Base-by-base conservation (phyloP, 192 early-diverging fungal genomes). In the Pilaira anomala region DNA sequence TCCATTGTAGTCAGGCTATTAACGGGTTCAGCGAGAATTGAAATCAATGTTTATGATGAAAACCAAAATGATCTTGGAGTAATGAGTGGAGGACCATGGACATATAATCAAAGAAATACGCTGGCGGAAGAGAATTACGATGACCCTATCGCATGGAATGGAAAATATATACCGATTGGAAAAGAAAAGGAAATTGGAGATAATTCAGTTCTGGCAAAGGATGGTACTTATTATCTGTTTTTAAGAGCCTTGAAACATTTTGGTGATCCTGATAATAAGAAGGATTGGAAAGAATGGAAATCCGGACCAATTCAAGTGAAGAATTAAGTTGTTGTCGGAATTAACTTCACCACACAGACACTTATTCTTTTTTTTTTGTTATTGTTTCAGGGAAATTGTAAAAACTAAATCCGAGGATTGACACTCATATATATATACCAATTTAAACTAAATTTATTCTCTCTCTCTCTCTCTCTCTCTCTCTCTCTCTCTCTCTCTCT, bases 241-340 rank as follows among this genome's bases (percentile, higher is more conserved):
- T 13, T 66, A 18, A 59, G 58, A 36, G 69, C 64, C 7, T 50
- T 72, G n/a, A 65, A 62, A 33, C 51, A 60, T 22, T 54, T 76
- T 28, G 74, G 74, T 13, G 66, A 76, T 41, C 61, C 50, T 13
- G 50, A 62, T 21, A 67, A 63, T 42, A 16, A 52, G 19, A 39
- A 44, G 21, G 71, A 73, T 30, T 73, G 40, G 45, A 58, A 67
- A 24, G 26, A 28, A 33, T 67, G 66, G 66, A 53, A 30, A 8
- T 60, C 66, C 19, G 60, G 46, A 49, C 30, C 30, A 5, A 50
- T 62, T 26, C 25, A n/a, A 36, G 30, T 62, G 19, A 28, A 49
- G 21, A 50, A 21, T 14, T 62, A 62, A 48, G 33, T 13, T 42
- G 29, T 58, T 6, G 19, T 60, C 25, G 40, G 24, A 24, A 28